Evolutionary conservation across 257 asterid genomes (phyloP).

Genomic region (Plantago elongata): DNA sequence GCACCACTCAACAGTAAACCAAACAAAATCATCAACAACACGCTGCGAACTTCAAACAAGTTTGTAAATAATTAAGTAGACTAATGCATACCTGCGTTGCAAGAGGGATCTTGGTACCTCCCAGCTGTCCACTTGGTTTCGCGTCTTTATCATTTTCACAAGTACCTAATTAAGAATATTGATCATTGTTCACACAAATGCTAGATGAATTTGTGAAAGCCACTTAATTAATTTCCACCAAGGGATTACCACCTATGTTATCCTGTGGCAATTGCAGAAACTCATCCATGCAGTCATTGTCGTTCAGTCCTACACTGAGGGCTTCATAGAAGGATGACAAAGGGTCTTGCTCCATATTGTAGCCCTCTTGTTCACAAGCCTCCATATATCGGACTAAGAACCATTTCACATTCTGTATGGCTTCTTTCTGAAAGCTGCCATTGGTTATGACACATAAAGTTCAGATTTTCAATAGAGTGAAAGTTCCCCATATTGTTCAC

Average conservation of each 20-base stretch:
- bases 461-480: no score
- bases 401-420: conserved; percentile 42
- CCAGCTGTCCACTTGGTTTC: conserved; percentile 6
- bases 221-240: no score
- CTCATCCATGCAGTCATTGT: conserved; percentile 16
- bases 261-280: conserved; percentile 29
- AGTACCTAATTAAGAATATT: conserved; percentile 18
- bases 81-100: conserved; percentile 45
- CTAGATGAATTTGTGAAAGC: no score
- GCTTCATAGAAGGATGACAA: conserved; percentile 55
- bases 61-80: no score
- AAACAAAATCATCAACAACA: background rate
- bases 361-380: conserved; percentile 56
- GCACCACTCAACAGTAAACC: conserved; percentile 8
- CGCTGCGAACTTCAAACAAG: no score
- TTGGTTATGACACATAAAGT: background rate
- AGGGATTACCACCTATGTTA: conserved; percentile 25
- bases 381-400: conserved; percentile 62
- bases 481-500: no score
- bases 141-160: conserved; percentile 15
- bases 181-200: no score
- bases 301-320: conserved; percentile 44
- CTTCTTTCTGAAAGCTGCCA: conserved; percentile 48
- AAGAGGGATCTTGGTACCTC: conserved; percentile 38
- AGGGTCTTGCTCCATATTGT: conserved; percentile 48